Base-by-base conservation (phyloP, 352 stramenopile genomes). In the Phytophthora fragariae region DNA sequence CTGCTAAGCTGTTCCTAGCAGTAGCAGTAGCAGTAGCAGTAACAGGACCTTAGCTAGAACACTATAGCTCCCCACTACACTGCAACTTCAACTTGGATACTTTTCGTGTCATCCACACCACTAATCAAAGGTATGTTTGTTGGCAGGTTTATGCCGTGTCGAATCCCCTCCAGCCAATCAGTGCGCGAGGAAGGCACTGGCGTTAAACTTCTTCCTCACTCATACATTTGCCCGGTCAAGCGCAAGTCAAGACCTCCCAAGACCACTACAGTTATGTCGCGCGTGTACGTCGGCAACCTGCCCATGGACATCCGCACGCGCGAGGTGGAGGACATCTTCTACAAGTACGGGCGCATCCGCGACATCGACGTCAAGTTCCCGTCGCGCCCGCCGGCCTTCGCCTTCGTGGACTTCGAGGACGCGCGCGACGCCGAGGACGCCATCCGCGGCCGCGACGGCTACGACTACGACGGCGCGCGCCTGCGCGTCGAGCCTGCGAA, bases 381-480 rank as follows among this genome's bases (percentile, higher is more conserved):
- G 59, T 89, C 84, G 61, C 83, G 84, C 24, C 77, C 81, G 33
- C 74, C 76, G 14, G 73, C 83, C 19, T 89, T 92, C 72, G 85
- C 86, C 55, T 90, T 93, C 68, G 80, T 93, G 75, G 84, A 93
- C 67, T 94, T 92, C 54, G 86, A 93, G 52, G 77, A 92, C 59
- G 12, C 73, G 14, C 85, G 87, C 17, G 86, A 96, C 59, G 87
- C 85, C 9, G 84, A 93, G 41, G 79, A 91, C 57, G 89, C 89
- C 4, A 90, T 89, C 47, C 75, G 79, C 8, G 83, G 69, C 14
- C 77, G 71, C 56, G 77, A 85, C 58, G 82, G 74, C 46, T 91
- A 87, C 71, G 77, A 90, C 6, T 89, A 91, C 55, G 80, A 90
- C 59, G 86, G 86, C 27, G 67, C 74, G n/a, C 75, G 75, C 5